phyloP scores from a whole-genome alignment of 257 asterid genomes.

The Solanum arcanum region DNA sequence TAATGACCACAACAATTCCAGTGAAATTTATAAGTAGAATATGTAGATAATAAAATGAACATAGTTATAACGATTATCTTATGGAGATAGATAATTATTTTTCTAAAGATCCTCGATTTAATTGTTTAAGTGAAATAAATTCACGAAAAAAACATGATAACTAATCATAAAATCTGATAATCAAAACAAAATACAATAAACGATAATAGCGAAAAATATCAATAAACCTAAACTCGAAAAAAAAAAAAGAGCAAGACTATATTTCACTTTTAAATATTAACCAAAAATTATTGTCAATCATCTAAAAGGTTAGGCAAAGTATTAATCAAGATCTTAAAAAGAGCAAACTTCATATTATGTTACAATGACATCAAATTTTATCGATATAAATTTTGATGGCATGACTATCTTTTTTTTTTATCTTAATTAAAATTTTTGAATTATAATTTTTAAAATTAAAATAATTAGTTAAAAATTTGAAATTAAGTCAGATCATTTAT shows the following conservation, averaged over 20 bases:
- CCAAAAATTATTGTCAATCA: background rate
- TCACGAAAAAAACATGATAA: too few species aligned
- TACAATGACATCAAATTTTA: background rate
- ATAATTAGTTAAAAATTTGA: accelerated
- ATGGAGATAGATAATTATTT: background rate
- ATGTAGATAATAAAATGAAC: accelerated
- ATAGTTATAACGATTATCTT: too few species aligned
- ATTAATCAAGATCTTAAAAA: background rate
- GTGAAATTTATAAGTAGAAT: too few species aligned
- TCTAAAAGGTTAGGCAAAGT: background rate
- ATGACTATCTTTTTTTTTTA: too few species aligned
- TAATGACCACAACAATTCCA: too few species aligned
- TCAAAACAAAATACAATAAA: too few species aligned
- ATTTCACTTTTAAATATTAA: background rate
- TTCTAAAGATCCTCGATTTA: accelerated
- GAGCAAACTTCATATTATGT: background rate
- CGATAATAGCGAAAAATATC: too few species aligned
- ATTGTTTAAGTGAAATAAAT: background rate
- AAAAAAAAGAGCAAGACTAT: background rate
- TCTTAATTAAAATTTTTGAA: too few species aligned
- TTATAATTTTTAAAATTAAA: accelerated
- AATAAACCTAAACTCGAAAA: background rate
- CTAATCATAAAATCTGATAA: background rate
- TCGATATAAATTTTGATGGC: too few species aligned
- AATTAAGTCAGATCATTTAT: too few species aligned